These are phyloP conservation scores for Cyclostephanos tholiformis DNA, from an alignment of 108 stramenopile genomes.

Conservation along the genomic window DNA sequence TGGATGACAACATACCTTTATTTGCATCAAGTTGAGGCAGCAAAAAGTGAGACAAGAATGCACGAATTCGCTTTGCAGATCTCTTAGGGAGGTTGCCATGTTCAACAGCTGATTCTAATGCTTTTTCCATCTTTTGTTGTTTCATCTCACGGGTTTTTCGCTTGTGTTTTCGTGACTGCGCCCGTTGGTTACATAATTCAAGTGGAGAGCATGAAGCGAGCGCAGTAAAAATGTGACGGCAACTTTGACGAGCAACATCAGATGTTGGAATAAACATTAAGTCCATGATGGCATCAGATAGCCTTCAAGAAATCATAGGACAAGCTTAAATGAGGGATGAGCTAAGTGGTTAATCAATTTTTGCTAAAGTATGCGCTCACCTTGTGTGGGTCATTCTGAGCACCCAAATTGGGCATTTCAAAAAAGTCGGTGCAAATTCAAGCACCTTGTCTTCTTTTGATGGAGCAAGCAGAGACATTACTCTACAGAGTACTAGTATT, in stretches of 20 bases:
- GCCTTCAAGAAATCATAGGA: neutral
- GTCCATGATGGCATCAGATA: slow-evolving; percentile 77
- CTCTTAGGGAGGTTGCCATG: slow-evolving; percentile 52
- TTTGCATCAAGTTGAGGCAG: slow-evolving; percentile 62
- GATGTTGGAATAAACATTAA: slow-evolving; percentile 67
- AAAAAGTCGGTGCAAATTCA: slow-evolving; percentile 26
- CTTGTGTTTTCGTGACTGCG: slow-evolving; percentile 30
- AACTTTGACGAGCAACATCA: slow-evolving; percentile 47
- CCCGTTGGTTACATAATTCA: slow-evolving; percentile 31
- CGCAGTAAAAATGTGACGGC: slow-evolving; percentile 61
- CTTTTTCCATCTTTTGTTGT: slow-evolving; percentile 32
- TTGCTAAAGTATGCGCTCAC: neutral
- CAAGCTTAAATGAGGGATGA: neutral
- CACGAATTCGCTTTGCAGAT: slow-evolving; percentile 50
- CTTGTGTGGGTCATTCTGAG: slow-evolving; percentile 65
- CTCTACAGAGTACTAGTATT: slow-evolving; percentile 61
- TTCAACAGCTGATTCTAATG: slow-evolving; percentile 39
- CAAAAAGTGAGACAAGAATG: slow-evolving; percentile 52
- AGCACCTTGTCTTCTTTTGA: slow-evolving; percentile 18
- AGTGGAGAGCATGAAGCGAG: slow-evolving; percentile 59
- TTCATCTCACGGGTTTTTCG: slow-evolving; percentile 42
- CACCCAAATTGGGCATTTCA: slow-evolving; percentile 70
- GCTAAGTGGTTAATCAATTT: neutral
- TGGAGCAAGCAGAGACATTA: slow-evolving; percentile 45
- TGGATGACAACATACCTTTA: slow-evolving; percentile 23